phyloP scores from a whole-genome alignment of 352 stramenopile genomes.

The Phytophthora pluvialis region DNA sequence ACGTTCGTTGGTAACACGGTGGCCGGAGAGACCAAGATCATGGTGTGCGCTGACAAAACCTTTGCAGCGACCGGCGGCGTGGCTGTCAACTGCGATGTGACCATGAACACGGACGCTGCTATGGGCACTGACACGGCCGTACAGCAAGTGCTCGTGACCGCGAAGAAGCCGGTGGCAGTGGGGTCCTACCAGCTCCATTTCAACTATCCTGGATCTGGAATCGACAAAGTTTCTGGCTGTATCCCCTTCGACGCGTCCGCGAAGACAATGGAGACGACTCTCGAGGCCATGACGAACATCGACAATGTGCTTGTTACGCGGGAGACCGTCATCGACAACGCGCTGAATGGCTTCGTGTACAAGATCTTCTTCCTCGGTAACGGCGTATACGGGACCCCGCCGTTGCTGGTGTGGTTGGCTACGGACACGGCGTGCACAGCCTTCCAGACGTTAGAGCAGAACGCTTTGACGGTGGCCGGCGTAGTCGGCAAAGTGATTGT shows the following conservation, averaged over 20 bases:
- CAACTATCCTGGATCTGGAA: slow-evolving; percentile 48
- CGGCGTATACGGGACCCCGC: slow-evolving; percentile 51
- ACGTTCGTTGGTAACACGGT: slow-evolving; percentile 81
- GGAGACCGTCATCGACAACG: slow-evolving; percentile 32
- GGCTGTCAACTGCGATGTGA: slow-evolving; percentile 45
- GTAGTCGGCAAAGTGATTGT: slow-evolving; percentile 27
- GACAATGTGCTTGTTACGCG: slow-evolving; percentile 76
- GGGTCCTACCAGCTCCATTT: slow-evolving; percentile 73
- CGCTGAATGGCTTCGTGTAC: slow-evolving; percentile 72
- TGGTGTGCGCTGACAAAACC: slow-evolving; percentile 31
- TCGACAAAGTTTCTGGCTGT: slow-evolving; percentile 42
- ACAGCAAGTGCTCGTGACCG: slow-evolving; percentile 69
- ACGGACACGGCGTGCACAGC: slow-evolving; percentile 34
- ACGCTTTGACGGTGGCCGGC: slow-evolving; percentile 46
- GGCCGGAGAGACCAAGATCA: slow-evolving; percentile 56
- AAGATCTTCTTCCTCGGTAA: slow-evolving; percentile 80
- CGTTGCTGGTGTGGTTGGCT: slow-evolving; percentile 25
- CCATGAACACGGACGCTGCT: slow-evolving; percentile 74
- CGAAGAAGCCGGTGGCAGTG: slow-evolving; percentile 50
- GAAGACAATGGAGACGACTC: slow-evolving; percentile 53
- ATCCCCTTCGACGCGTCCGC: slow-evolving; percentile 74
- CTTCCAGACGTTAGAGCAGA: slow-evolving; percentile 78
- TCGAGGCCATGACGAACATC: slow-evolving; percentile 71
- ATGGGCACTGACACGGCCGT: slow-evolving; percentile 73
- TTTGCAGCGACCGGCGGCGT: slow-evolving; percentile 54